Evolutionary conservation across 306 rosid species (phyloP).

Genomic region (Malus sieversii): DNA sequence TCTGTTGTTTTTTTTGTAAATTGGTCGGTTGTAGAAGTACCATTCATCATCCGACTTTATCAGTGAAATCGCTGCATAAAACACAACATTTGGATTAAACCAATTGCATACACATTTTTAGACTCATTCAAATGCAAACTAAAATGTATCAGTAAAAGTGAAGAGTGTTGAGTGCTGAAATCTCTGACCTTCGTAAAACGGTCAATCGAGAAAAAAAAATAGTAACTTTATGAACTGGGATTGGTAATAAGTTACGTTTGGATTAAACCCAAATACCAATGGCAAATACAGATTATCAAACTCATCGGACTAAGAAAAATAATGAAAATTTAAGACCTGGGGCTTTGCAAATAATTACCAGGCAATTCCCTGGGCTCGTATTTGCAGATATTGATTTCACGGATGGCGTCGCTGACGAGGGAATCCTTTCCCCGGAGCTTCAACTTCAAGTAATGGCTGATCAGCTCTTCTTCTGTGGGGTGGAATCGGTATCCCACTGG

Average conservation of each 20-base stretch:
- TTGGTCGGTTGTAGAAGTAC: constrained; percentile 48
- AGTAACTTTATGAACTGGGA: neutral
- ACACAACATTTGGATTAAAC: neutral
- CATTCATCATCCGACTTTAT: constrained; percentile 41
- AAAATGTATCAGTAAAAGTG: neutral
- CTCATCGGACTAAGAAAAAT: neutral
- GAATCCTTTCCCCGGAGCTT: constrained; percentile 25
- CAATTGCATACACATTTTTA: neutral
- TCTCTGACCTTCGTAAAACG: neutral
- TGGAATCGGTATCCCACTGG: constrained; percentile 54
- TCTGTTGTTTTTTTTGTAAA: constrained; percentile 25
- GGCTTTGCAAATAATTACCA: constrained; percentile 11
- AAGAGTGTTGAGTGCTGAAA: neutral
- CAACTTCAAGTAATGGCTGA: constrained; percentile 32
- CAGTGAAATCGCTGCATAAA: constrained; percentile 16
- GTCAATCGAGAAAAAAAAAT: neutral
- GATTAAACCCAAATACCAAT: neutral
- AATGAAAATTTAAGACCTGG: neutral
- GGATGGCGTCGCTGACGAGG: constrained; percentile 11
- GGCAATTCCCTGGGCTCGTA: constrained; percentile 52
- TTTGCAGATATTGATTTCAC: constrained; percentile 39
- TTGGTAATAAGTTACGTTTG: neutral
- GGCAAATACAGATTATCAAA: neutral
- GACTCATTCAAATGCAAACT: neutral
- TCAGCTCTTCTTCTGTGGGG: constrained; percentile 66